phyloP scores from a whole-genome alignment of 768 basidiomycete genomes.

The Xanthoconium purpureum region DNA sequence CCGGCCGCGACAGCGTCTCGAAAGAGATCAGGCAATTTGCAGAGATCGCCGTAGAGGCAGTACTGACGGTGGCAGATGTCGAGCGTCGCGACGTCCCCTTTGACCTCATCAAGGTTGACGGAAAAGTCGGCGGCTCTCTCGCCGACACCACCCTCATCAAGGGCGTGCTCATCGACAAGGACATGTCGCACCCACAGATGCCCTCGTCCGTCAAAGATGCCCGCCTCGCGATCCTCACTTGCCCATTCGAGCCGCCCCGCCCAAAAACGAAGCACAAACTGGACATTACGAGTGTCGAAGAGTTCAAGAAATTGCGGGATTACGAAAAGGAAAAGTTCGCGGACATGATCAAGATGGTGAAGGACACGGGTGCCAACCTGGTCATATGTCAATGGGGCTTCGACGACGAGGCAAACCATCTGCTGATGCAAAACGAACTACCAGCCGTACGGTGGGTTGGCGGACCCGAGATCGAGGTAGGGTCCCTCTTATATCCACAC shows the following conservation, averaged over 20 bases:
- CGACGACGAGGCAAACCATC: slow-evolving; percentile 97
- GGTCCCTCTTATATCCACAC: not conserved
- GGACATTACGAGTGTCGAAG: slow-evolving; percentile 94
- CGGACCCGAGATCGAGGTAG: slow-evolving; percentile 96
- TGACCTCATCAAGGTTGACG: slow-evolving; percentile 98
- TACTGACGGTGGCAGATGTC: slow-evolving; percentile 91
- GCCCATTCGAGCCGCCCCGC: slow-evolving; percentile 97
- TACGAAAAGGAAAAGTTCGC: slow-evolving; percentile 97
- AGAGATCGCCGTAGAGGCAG: slow-evolving; percentile 96
- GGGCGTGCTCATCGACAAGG: slow-evolving; percentile 98
- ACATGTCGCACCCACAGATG: slow-evolving; percentile 99
- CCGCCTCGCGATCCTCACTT: slow-evolving; percentile 93
- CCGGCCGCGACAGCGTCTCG: slow-evolving; percentile 65
- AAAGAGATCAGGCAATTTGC: slow-evolving; percentile 96
- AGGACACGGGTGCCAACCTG: slow-evolving; percentile 94
- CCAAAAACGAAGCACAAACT: slow-evolving; percentile 99
- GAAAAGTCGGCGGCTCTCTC: slow-evolving; percentile 96
- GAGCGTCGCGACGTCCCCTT: slow-evolving; percentile 94
- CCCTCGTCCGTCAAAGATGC: slow-evolving; percentile 85
- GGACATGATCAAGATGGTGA: slow-evolving; percentile 95
- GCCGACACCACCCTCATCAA: slow-evolving; percentile 94
- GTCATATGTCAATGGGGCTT: slow-evolving; percentile 99
- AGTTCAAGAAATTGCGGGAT: slow-evolving; percentile 89
- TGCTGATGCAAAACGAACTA: slow-evolving; percentile 96
- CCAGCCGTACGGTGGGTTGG: slow-evolving; percentile 99